Conservation (phyloP, 129 eudicot species). For the Tanacetum coccineum region DNA sequence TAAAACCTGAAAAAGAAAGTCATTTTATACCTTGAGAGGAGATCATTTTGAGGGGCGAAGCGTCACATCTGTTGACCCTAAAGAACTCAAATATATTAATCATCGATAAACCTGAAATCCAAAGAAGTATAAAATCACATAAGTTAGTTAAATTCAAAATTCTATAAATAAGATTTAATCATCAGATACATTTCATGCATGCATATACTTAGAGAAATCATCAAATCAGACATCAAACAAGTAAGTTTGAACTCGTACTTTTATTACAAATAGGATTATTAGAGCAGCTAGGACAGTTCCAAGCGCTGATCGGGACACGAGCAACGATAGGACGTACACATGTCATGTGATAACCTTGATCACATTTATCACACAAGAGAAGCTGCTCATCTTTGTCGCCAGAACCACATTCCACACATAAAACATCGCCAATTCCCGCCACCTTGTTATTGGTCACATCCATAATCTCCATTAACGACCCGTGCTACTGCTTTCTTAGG, state of each 20-base stretch:
- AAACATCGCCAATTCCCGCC: no score
- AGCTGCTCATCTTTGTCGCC: constrained; percentile 48
- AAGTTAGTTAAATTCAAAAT: no score
- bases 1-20: neutral
- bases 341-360: constrained; percentile 47
- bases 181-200: neutral
- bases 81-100: neutral
- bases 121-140: no score
- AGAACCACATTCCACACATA: constrained; percentile 62
- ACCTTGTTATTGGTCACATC: no score
- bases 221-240: no score
- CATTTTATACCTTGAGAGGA: neutral
- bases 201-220: neutral
- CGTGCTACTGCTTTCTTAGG: no score
- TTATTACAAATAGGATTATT: constrained; percentile 10
- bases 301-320: constrained; percentile 48
- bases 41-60: neutral
- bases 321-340: constrained; percentile 53
- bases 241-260: no score
- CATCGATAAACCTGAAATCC: neutral
- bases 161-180: neutral
- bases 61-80: neutral
- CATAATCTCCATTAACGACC: no score
- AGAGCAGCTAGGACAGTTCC: constrained; percentile 50
- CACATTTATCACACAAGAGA: constrained; percentile 53